phyloP scores from a whole-genome alignment of 73 alveolate species.

The Paramecium tetraurelia region DNA sequence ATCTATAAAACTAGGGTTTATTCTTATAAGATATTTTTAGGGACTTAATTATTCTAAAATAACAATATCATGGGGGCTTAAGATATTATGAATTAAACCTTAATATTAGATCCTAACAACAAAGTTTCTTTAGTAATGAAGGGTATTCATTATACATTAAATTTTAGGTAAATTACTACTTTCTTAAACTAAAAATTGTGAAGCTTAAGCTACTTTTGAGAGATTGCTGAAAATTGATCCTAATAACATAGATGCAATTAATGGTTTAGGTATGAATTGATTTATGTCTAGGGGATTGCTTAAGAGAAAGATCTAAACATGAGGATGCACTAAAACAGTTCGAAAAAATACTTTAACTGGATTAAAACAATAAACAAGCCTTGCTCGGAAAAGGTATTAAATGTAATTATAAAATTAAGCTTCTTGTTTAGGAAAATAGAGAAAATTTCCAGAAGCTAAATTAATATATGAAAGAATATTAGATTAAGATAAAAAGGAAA shows the following conservation, averaged over 20 bases:
- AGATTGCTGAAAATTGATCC: not conserved
- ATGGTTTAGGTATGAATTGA: not conserved
- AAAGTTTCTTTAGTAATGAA: not conserved
- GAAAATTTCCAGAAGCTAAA: not conserved
- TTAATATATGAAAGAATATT: not conserved
- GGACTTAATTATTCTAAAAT: not conserved
- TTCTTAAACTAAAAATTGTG: not conserved
- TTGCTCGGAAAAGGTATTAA: not conserved
- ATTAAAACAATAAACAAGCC: not conserved
- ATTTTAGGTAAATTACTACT: not conserved
- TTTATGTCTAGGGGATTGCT: not conserved
- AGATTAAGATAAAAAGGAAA: too few species aligned
- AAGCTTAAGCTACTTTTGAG: not conserved
- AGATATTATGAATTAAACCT: not conserved
- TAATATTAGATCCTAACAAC: not conserved
- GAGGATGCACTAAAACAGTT: not conserved
- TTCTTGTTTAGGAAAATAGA: not conserved
- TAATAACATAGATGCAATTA: not conserved
- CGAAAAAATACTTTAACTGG: not conserved
- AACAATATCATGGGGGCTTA: not conserved
- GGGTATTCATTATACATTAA: not conserved
- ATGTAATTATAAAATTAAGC: not conserved
- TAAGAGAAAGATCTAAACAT: not conserved
- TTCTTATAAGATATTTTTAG: not conserved
- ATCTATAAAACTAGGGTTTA: not conserved